Conservation (phyloP, 345 rosid species). For the Barbarea vulgaris region DNA sequence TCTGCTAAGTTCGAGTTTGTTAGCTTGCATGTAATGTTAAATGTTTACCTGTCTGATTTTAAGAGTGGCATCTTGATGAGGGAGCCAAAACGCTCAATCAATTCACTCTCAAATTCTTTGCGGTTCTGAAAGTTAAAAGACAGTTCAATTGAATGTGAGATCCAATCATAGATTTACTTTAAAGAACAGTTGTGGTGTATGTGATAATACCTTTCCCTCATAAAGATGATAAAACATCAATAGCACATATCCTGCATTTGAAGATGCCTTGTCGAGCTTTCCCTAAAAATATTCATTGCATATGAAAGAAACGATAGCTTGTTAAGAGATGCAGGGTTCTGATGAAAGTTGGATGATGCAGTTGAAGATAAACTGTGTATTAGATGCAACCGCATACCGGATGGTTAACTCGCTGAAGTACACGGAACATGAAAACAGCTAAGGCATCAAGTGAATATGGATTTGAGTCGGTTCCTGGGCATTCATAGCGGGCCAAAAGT, state of each 20-base stretch:
- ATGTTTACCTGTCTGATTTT: constrained; percentile 68
- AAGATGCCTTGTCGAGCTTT: constrained; percentile 85
- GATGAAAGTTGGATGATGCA: constrained; percentile 21
- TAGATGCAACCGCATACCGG: constrained; percentile 55
- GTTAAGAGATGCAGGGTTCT: neutral
- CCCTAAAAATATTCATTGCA: constrained; percentile 59
- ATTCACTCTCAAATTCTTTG: constrained; percentile 78
- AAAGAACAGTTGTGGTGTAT: constrained; percentile 8
- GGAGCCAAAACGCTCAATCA: constrained; percentile 86
- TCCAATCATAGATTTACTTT: constrained; percentile 4
- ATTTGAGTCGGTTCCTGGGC: constrained; percentile 79
- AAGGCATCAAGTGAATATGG: constrained; percentile 93
- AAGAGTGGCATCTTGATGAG: constrained; percentile 90
- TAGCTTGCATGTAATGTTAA: neutral
- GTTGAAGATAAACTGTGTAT: constrained; percentile 2
- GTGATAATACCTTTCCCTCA: constrained; percentile 80
- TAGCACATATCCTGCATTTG: constrained; percentile 91
- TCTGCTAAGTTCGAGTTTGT: constrained; percentile 2
- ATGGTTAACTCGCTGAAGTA: constrained; percentile 85
- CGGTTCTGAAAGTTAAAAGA: constrained; percentile 57
- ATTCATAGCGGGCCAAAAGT: constrained; percentile 17
- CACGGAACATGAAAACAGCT: constrained; percentile 87
- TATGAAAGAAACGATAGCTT: constrained; percentile 19
- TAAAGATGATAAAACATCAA: constrained; percentile 95
- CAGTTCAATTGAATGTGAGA: constrained; percentile 8